Percentiles rank a stretch among this genome's conserved stretches.
Conservation (phyloP, 768 basidiomycete species). For the Crucibulum laeve region DNA sequence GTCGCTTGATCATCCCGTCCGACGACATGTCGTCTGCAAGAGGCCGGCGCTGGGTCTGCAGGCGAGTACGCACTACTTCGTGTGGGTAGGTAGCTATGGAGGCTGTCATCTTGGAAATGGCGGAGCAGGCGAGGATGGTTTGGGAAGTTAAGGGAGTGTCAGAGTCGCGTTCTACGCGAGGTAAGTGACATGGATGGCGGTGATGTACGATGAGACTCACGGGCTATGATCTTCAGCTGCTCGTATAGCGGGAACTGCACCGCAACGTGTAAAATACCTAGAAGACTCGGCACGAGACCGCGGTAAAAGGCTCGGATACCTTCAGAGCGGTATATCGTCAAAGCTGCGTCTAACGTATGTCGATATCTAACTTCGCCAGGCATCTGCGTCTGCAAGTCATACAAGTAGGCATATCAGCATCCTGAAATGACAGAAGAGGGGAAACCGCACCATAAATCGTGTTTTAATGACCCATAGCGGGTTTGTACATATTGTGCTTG, state of each 20-base stretch:
- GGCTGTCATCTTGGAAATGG: conserved; percentile 94
- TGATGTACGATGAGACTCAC: conserved; percentile 44
- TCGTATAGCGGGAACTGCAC: conserved; percentile 99
- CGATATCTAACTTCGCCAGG: conserved; percentile 74
- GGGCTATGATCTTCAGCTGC: conserved; percentile 78
- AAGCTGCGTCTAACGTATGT: conserved; percentile 86
- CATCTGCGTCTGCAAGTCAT: conserved; percentile 74
- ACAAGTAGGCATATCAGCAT: conserved; percentile 5
- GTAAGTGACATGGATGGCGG: conserved; percentile 7
- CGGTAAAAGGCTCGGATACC: conserved; percentile 90
- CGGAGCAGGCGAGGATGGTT: conserved; percentile 85
- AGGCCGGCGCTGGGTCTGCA: conserved; percentile 81
- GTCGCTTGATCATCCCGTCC: conserved; percentile 55
- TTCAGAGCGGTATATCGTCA: conserved; percentile 87
- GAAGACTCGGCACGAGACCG: conserved; percentile 85
- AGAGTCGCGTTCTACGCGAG: conserved; percentile 36
- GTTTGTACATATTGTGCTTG: conserved; percentile 91
- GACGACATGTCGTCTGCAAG: conserved; percentile 55
- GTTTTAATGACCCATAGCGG: conserved; percentile 99
- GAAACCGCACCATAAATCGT: conserved; percentile 81
- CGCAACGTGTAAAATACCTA: conserved; percentile 92
- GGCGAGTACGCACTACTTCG: conserved; percentile 96
- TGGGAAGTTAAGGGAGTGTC: conserved; percentile 48
- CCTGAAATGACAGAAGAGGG: conserved; percentile 3
- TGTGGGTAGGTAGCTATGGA: conserved; percentile 96